Conservation (phyloP, 371 early-diverging fungal genomes). For the Funneliformis caledonium region DNA sequence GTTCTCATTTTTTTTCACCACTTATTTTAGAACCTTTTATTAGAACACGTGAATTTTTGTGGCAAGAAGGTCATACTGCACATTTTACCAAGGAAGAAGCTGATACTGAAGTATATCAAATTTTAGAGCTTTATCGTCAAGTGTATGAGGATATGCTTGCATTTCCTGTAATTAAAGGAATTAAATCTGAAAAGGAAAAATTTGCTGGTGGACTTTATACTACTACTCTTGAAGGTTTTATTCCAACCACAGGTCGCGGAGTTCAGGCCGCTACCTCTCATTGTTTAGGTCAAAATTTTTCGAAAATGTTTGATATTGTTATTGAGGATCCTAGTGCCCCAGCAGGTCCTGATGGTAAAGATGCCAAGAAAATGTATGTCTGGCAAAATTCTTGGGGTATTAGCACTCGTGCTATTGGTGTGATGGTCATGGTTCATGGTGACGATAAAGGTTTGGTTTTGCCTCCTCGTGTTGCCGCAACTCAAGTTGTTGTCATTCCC, state of each 20-base stretch:
- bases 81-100: conserved; percentile 93
- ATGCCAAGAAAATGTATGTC: conserved; percentile 77
- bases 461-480: conserved; percentile 95
- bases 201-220: conserved; percentile 99
- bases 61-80: conserved; percentile 99
- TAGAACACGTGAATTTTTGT: conserved; percentile 99
- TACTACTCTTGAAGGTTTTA: conserved; percentile 98
- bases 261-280: conserved; percentile 99
- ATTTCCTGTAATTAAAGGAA: conserved; percentile 98
- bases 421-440: conserved; percentile 99
- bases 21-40: conserved; percentile 95
- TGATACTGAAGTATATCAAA: conserved; percentile 89
- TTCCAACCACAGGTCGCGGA: conserved; percentile 98
- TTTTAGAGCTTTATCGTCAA: conserved; percentile 95
- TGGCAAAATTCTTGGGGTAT: conserved; percentile 99
- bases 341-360: conserved; percentile 47
- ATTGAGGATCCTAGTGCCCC: conserved; percentile 74
- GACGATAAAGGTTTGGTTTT: conserved; percentile 99
- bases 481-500: conserved; percentile 96
- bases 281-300: conserved; percentile 99
- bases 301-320: conserved; percentile 97
- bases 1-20: not conserved
- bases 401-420: conserved; percentile 99
- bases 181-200: conserved; percentile 99
- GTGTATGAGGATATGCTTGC: conserved; percentile 99